phyloP scores from a whole-genome alignment of 768 basidiomycete genomes.

The Hericium alpestre region DNA sequence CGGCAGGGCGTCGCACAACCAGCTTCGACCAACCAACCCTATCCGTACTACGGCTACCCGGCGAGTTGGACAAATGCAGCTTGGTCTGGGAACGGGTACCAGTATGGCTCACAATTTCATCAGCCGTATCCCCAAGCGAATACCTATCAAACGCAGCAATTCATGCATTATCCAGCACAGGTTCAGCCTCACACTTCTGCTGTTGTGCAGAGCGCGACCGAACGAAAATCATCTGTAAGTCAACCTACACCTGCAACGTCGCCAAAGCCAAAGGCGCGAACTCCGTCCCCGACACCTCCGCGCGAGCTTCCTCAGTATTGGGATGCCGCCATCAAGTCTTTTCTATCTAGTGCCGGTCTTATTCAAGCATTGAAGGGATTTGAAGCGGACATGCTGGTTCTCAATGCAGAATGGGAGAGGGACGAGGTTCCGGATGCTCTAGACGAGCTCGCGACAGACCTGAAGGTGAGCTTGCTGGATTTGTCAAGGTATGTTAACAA shows the following conservation, averaged over 20 bases:
- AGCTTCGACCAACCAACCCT: slow-evolving; percentile 5
- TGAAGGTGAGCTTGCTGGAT: slow-evolving; percentile 12
- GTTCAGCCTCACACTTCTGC: background rate
- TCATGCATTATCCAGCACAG: slow-evolving; percentile 7
- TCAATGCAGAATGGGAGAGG: slow-evolving; percentile 18
- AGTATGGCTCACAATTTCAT: slow-evolving; percentile 9
- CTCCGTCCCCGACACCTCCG: slow-evolving; percentile 10
- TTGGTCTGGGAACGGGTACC: slow-evolving; percentile 11
- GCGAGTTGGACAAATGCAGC: slow-evolving; percentile 13
- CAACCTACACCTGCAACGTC: too few relatives aligned
- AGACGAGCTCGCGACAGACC: slow-evolving; percentile 8
- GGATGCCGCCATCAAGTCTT: slow-evolving; percentile 13
- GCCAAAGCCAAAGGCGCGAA: slow-evolving; percentile 2
- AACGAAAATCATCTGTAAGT: background rate
- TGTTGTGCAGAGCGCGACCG: background rate
- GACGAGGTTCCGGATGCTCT: slow-evolving; percentile 16
- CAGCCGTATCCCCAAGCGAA: slow-evolving; percentile 6
- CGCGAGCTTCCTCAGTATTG: slow-evolving; percentile 12
- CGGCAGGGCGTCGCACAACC: slow-evolving; percentile 1
- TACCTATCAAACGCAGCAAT: slow-evolving; percentile 4
- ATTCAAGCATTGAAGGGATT: slow-evolving; percentile 17
- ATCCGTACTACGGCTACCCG: slow-evolving; percentile 17
- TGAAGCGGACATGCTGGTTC: slow-evolving; percentile 19
- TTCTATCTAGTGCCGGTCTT: slow-evolving; percentile 15
- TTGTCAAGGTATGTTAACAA: background rate